A percentile compares a stretch with the other conserved stretches of the same genome.
phyloP scores from a whole-genome alignment of 176 grass and related monocot species.

The Guadua angustifolia region DNA sequence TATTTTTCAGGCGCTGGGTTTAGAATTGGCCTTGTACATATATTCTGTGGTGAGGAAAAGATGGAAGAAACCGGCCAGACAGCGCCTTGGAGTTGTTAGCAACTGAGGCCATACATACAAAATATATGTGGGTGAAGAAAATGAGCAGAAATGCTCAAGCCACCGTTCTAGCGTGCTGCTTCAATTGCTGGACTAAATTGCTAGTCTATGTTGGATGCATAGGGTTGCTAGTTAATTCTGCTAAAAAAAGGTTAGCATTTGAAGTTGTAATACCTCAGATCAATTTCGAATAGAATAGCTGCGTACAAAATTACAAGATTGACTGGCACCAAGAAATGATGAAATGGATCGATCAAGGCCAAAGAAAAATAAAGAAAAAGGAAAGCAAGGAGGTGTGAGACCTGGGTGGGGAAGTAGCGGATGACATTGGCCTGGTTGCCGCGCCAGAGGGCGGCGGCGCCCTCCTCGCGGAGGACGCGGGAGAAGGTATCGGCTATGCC shows the following conservation, averaged over 20 bases:
- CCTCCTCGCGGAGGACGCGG: constrained; percentile 81
- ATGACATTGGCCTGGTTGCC: constrained; percentile 98
- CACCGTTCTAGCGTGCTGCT: neutral
- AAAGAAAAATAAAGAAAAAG: neutral
- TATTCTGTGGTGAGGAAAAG: neutral
- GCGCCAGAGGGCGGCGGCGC: constrained; percentile 71
- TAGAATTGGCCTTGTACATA: neutral
- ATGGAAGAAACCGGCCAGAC: neutral
- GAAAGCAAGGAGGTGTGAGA: neutral
- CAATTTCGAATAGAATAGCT: neutral
- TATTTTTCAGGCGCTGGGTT: neutral
- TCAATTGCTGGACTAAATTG: neutral
- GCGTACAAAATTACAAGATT: neutral
- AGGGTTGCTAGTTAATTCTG: neutral
- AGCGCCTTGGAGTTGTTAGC: neutral
- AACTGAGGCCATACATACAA: neutral
- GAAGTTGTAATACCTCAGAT: neutral
- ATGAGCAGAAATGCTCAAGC: neutral
- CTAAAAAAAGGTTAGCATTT: neutral
- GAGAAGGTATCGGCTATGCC: constrained; percentile 70
- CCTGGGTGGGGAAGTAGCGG: constrained; percentile 95
- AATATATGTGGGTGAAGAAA: neutral
- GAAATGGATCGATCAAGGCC: neutral
- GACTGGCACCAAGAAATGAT: neutral
- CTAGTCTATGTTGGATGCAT: neutral